These are phyloP conservation scores for Bonia amplexicaulis DNA, from an alignment of 176 grass and related monocot genomes.

Conservation along the genomic window DNA sequence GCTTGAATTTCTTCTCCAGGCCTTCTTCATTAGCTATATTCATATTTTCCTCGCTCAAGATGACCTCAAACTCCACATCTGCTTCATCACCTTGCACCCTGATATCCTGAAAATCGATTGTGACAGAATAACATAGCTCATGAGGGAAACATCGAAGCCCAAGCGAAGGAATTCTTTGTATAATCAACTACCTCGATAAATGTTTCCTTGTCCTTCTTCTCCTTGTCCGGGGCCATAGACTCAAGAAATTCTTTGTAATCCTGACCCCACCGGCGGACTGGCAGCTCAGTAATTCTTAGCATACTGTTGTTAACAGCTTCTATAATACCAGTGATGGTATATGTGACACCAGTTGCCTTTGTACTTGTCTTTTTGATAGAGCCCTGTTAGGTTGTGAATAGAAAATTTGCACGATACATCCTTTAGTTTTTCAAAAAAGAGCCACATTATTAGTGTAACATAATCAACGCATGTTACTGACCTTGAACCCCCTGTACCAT, in stretches of 20 bases:
- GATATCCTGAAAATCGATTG: constrained; percentile 38
- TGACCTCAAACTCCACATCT: constrained; percentile 56
- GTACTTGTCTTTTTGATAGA: constrained; percentile 48
- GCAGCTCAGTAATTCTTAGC: constrained; percentile 69
- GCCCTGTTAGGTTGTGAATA: constrained; percentile 41
- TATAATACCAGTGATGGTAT: constrained; percentile 65
- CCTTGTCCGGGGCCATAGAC: constrained; percentile 30
- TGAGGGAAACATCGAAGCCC: neutral
- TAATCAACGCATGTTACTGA: neutral
- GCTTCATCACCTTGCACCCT: constrained; percentile 51
- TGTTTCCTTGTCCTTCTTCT: constrained; percentile 31
- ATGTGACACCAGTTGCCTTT: constrained; percentile 59
- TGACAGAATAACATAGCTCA: neutral
- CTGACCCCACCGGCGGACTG: constrained; percentile 64
- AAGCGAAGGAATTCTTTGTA: neutral
- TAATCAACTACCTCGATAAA: constrained; percentile 58
- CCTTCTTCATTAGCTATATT: constrained; percentile 75
- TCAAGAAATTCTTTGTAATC: constrained; percentile 80
- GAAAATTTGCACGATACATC: neutral
- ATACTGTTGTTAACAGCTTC: constrained; percentile 50
- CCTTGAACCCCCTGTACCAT: constrained; percentile 92
- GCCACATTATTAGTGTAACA: neutral
- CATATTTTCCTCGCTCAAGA: constrained; percentile 63
- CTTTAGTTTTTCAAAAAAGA: neutral
- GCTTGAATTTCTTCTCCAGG: constrained; percentile 79